Evolutionary conservation across 192 early-diverging fungal species (phyloP).

Genomic region (Tieghemiomyces parasiticus): DNA sequence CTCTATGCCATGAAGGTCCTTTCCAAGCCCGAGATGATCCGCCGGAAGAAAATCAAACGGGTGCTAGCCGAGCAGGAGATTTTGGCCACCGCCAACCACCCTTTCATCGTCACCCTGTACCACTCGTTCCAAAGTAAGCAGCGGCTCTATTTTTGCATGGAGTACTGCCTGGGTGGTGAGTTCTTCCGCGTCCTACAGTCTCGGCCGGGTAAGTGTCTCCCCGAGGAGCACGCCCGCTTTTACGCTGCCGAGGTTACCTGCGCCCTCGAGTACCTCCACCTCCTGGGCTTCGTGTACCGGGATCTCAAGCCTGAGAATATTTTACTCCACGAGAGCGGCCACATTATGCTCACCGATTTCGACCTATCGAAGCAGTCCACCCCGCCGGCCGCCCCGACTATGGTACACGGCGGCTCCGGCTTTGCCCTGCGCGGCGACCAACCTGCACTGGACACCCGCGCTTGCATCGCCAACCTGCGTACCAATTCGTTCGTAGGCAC

Average conservation of each 20-base stretch:
- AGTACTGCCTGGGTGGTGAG: slow-evolving; percentile 80
- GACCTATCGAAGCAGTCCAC: slow-evolving; percentile 91
- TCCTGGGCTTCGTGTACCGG: slow-evolving; percentile 93
- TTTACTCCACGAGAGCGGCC: slow-evolving; percentile 84
- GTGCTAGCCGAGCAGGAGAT: slow-evolving; percentile 96
- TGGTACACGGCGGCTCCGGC: slow-evolving; percentile 41
- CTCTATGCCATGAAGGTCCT: slow-evolving; percentile 97
- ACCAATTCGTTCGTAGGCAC: slow-evolving; percentile 99
- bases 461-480: slow-evolving; percentile 69
- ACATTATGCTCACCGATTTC: slow-evolving; percentile 98
- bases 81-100: slow-evolving; percentile 71
- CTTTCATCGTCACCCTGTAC: slow-evolving; percentile 83
- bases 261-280: slow-evolving; percentile 91
- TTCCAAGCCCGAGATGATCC: slow-evolving; percentile 94
- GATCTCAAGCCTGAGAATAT: slow-evolving; percentile 99
- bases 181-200: slow-evolving; percentile 80
- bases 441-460: slow-evolving; percentile 71
- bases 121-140: slow-evolving; percentile 80
- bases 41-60: slow-evolving; percentile 94
- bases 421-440: slow-evolving; percentile 39
- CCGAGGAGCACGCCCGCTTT: slow-evolving; percentile 84
- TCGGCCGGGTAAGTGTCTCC: slow-evolving; percentile 73
- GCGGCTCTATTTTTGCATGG: slow-evolving; percentile 78
- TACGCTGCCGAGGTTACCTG: slow-evolving; percentile 95
- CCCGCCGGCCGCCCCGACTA: slow-evolving; percentile 55